These are phyloP conservation scores for Diaporthe australafricana DNA, from an alignment of 2,329 filamentous ascomycete genomes.

Conservation along the genomic window DNA sequence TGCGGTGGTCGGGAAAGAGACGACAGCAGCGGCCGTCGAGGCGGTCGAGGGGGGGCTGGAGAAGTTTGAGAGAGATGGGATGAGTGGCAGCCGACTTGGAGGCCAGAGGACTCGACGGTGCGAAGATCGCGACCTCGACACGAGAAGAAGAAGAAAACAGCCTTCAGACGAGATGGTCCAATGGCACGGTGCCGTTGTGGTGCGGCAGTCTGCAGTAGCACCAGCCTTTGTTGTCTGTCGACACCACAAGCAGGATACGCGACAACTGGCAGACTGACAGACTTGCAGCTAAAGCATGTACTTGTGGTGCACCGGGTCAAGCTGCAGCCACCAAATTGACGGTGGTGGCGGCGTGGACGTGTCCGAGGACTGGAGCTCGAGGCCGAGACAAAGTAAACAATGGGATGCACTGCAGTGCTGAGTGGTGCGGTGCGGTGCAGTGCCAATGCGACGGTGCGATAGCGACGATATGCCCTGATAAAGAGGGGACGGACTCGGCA, in stretches of 20 bases:
- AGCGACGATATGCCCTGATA: constrained; percentile 34
- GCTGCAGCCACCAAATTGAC: constrained; percentile 27
- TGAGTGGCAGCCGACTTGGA: constrained; percentile 21
- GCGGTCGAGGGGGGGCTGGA: constrained; percentile 10
- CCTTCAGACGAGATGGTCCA: constrained; percentile 29
- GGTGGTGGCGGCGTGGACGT: constrained; percentile 16
- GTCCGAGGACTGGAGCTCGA: background rate
- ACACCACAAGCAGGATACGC: constrained; percentile 20
- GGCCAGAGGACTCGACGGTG: constrained; percentile 15
- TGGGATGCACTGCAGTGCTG: constrained; percentile 17
- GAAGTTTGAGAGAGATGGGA: constrained; percentile 27
- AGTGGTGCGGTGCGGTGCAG: constrained; percentile 18
- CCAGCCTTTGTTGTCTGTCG: constrained; percentile 24
- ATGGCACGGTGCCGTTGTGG: constrained; percentile 34
- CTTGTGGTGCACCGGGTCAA: constrained; percentile 28
- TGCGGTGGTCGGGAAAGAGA: constrained; percentile 3
- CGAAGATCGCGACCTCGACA: constrained; percentile 22
- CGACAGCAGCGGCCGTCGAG: constrained; percentile 24
- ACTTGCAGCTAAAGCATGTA: constrained; percentile 19
- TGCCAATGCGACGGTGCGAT: constrained; percentile 28
- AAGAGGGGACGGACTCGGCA: constrained; percentile 27
- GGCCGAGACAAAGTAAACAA: constrained; percentile 31
- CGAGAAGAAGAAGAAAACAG: constrained; percentile 24
- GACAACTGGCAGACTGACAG: constrained; percentile 16
- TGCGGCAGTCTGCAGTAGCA: constrained; percentile 37